phyloP scores from a whole-genome alignment of 2,329 filamentous ascomycete genomes.

The Fusarium oligoseptatum region DNA sequence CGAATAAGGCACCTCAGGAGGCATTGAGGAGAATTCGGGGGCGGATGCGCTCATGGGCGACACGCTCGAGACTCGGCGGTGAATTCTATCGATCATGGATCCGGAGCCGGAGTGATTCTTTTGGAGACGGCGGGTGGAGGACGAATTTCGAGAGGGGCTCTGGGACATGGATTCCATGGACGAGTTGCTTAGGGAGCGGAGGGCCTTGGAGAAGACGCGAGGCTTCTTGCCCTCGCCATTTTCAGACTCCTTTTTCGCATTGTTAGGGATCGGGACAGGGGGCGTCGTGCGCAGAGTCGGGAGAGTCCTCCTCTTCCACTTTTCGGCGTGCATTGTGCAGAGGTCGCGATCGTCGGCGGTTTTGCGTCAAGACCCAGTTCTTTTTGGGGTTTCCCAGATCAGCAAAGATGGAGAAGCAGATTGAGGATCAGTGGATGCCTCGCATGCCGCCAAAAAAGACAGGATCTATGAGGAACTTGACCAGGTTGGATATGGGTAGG shows the following conservation, averaged over 20 bases:
- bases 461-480: slow-evolving; percentile 20
- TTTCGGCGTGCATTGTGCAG: slow-evolving; percentile 49
- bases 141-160: slow-evolving; percentile 49
- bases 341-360: slow-evolving; percentile 4
- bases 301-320: slow-evolving; percentile 53
- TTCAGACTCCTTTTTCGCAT: slow-evolving; percentile 39
- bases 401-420: slow-evolving; percentile 16
- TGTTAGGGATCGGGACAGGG: slow-evolving; percentile 38
- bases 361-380: slow-evolving; percentile 9
- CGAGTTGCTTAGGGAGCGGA: slow-evolving; percentile 57
- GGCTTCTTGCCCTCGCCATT: slow-evolving; percentile 52
- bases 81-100: slow-evolving; percentile 58
- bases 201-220: slow-evolving; percentile 52
- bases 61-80: slow-evolving; percentile 56
- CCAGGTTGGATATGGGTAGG: slow-evolving; percentile 21
- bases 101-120: slow-evolving; percentile 56
- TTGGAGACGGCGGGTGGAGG: slow-evolving; percentile 52
- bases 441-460: slow-evolving; percentile 39
- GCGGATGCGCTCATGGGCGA: slow-evolving; percentile 50
- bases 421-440: slow-evolving; percentile 25
- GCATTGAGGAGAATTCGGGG: slow-evolving; percentile 47
- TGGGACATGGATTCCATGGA: slow-evolving; percentile 57
- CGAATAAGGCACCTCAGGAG: slow-evolving; percentile 50
- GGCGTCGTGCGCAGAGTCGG: slow-evolving; percentile 46
- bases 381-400: slow-evolving; percentile 12